Conservation (phyloP, 2,329 filamentous ascomycete species). For the Cladosporium colombiae region DNA sequence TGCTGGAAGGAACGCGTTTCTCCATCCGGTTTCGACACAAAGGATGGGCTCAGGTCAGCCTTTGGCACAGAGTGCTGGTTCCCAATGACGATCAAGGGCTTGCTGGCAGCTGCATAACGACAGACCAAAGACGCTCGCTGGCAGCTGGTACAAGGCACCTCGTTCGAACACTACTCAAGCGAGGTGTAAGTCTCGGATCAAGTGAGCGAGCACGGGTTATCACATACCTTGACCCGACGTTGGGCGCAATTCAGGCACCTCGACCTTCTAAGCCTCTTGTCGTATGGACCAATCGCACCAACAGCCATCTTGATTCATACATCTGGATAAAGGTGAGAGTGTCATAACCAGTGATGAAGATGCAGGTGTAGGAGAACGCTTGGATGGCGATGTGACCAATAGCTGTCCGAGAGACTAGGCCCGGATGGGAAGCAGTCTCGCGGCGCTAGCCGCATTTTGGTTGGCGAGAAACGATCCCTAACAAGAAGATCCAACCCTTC, state of each 20-base stretch:
- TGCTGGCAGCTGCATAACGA: not conserved
- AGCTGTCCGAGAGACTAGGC: not conserved
- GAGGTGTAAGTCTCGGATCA: not conserved
- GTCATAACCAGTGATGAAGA: not conserved
- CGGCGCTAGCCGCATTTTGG: not conserved
- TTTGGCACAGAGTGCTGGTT: not conserved
- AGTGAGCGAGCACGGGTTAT: not conserved
- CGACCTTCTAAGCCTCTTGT: not conserved
- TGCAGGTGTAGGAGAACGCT: not conserved
- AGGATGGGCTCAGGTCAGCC: not conserved
- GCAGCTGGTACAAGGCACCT: not conserved
- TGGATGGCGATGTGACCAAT: not conserved
- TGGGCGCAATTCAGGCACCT: constrained; percentile 1
- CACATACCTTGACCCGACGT: constrained; percentile 4
- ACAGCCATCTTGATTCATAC: not conserved
- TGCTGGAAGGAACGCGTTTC: not conserved
- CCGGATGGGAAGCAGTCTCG: not conserved
- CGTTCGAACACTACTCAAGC: not conserved
- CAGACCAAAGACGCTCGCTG: not conserved
- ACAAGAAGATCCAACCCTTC: not conserved
- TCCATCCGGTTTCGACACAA: not conserved
- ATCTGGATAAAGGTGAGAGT: not conserved
- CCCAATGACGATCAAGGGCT: not conserved
- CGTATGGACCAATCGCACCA: not conserved
- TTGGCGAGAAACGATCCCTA: not conserved